These are phyloP conservation scores for Daldinia caldariorum DNA, from an alignment of 495 filamentous ascomycete genomes.

Conservation along the genomic window DNA sequence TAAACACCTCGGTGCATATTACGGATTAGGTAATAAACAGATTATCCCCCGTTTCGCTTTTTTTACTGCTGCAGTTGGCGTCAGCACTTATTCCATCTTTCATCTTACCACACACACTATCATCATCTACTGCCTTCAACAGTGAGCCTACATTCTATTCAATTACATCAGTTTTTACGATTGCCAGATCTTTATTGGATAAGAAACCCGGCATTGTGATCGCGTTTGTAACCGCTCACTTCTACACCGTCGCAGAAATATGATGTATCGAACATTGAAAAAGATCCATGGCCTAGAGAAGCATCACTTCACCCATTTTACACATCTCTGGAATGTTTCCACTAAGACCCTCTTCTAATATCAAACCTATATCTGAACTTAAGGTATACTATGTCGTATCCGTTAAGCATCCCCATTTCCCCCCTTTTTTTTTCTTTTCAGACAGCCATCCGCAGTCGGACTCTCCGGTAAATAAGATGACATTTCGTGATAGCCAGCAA, in stretches of 20 bases:
- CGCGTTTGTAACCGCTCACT: neutral
- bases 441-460: neutral
- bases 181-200: neutral
- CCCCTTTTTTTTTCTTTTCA: neutral
- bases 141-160: neutral
- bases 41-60: conserved; percentile 3
- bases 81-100: conserved; percentile 1
- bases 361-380: no score
- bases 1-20: neutral
- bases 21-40: conserved; percentile 2
- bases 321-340: neutral
- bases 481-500: neutral
- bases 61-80: neutral
- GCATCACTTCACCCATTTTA: neutral
- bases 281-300: neutral
- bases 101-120: conserved; percentile 1
- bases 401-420: neutral
- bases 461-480: neutral
- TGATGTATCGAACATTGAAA: neutral
- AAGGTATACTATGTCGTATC: neutral
- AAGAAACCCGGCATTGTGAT: neutral
- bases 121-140: neutral
- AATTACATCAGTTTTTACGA: neutral
- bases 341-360: neutral
- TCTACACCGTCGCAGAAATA: neutral